Evolutionary conservation across 2,329 filamentous ascomycete genomes (phyloP), one percentile per base, ranked within the genome.

Genomic region (Drechslera avenae): DNA sequence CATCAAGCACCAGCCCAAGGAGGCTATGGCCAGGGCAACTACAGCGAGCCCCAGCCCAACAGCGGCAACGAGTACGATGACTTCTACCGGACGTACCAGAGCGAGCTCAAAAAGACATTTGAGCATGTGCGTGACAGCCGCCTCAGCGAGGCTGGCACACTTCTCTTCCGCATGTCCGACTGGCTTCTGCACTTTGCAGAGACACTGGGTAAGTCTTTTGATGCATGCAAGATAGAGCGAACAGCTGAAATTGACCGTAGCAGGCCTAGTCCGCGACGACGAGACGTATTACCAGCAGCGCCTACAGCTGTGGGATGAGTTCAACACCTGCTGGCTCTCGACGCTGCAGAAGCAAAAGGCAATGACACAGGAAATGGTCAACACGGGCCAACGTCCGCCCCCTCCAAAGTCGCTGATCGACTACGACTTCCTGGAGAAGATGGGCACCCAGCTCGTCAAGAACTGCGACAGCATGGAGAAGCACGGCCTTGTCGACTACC

Each of bases 401-500:
- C 78, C 78, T 43, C 81, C 84, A 31, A 84, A 86, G 56, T 86
- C 78, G 44, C 72, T 94, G 10, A 82, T 97, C 63, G 82, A 83
- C 26, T 79, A 83, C 58, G 86, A 88, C 2, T 82, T 80, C 18
- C 79, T 97, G 40, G 85, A 89, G 64, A 86, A 86, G 60, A 87
- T 97, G 83, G 91, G 90, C 10, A 87, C 88, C 46, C 88, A 96
- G 64, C 75, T 99, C 23, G 83, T 96, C 48, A 83, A 86, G 42
- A 79, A 96, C 42, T 96, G 92, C 70, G 91, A 97, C 70, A 84
- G 84, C 42, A 83, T 97, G 56, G 93, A 97, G 73, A 87, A 88
- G 60, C 87, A 95, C 69, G 94, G 94, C n/a, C 78, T 99, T 39
- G 91, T 99, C 9, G 94, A 99, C 76, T 99, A 97, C 72, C 89